Conservation (phyloP, 108 stramenopile genomes). For the Skeletonema grethae region DNA sequence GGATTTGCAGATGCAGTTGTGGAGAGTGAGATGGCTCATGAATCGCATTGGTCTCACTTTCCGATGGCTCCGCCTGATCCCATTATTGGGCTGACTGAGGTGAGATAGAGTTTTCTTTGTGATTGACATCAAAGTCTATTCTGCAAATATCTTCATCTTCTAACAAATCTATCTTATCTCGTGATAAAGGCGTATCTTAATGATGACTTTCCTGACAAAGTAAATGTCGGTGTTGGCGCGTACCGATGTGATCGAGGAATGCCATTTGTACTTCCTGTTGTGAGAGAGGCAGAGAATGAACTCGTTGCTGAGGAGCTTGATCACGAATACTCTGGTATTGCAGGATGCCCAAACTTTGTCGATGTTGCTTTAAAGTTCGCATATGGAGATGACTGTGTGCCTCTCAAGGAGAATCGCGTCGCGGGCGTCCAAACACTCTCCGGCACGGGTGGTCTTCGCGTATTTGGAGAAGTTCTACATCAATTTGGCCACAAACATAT, state of each 20-base stretch:
- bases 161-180: not conserved
- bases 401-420: constrained; percentile 83
- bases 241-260: constrained; percentile 95
- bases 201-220: constrained; percentile 83
- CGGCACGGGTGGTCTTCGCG: constrained; percentile 97
- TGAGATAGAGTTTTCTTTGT: not conserved
- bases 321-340: constrained; percentile 88
- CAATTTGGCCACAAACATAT: constrained; percentile 85
- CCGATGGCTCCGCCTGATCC: constrained; percentile 97
- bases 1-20: constrained; percentile 28
- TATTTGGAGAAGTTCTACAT: constrained; percentile 88
- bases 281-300: constrained; percentile 92
- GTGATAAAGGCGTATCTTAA: constrained; percentile 36
- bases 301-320: constrained; percentile 70
- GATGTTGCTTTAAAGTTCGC: constrained; percentile 90
- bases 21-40: not conserved
- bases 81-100: constrained; percentile 97
- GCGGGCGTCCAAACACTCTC: constrained; percentile 96
- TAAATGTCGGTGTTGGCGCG: constrained; percentile 95
- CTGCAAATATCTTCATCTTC: not conserved
- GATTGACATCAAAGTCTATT: not conserved
- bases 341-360: constrained; percentile 91
- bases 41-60: constrained; percentile 78
- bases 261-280: constrained; percentile 95
- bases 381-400: constrained; percentile 87